Evolutionary conservation across 495 filamentous ascomycete genomes (phyloP).

Genomic region (Xylona heveae): DNA sequence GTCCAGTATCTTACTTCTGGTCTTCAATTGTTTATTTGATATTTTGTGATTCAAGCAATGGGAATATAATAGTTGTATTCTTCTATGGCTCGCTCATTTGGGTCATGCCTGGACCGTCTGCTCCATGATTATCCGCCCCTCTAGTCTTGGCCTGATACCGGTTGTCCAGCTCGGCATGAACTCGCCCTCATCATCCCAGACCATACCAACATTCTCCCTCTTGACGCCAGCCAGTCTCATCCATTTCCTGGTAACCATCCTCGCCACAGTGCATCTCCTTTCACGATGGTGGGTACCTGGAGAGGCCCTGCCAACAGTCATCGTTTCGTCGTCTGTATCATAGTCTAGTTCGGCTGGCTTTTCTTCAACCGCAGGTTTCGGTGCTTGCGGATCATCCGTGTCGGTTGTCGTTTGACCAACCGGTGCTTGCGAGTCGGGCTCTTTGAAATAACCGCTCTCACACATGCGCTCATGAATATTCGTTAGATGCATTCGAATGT

Average conservation of each 20-base stretch:
- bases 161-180: conserved; percentile 56
- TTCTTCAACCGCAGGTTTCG: background rate
- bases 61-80: no score
- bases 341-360: conserved; percentile 27
- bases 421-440: conserved; percentile 3
- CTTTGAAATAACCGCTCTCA: conserved; percentile 17
- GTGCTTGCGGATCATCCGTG: background rate
- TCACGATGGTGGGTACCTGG: conserved; percentile 20
- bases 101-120: background rate
- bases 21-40: no score
- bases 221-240: conserved; percentile 42
- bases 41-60: no score
- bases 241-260: conserved; percentile 51
- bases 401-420: background rate
- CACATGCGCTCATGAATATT: conserved; percentile 33
- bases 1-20: no score
- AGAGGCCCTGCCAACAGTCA: conserved; percentile 18
- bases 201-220: conserved; percentile 19
- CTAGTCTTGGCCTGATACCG: conserved; percentile 51
- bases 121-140: conserved; percentile 45
- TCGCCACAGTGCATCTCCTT: conserved; percentile 26
- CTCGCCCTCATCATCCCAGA: conserved; percentile 29
- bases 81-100: no score
- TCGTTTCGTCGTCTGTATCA: conserved; percentile 18
- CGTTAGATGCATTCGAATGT: conserved; percentile 38